Evolutionary conservation across 2,329 filamentous ascomycete genomes (phyloP), one percentile per base, ranked within the genome.

Genomic region (Botrytis squamosa): DNA sequence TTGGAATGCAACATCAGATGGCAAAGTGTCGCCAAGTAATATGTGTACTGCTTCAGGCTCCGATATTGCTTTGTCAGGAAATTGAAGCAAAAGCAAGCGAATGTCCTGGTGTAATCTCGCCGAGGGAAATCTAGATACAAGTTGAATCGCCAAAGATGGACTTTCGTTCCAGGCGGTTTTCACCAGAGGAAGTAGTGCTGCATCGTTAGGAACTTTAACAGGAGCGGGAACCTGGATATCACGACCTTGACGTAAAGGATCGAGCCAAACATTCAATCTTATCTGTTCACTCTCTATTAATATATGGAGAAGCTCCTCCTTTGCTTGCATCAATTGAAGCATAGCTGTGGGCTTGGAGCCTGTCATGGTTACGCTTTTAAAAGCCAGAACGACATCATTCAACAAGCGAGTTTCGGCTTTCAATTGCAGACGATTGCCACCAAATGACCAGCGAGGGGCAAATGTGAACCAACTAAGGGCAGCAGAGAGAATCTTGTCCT

Each of bases 351-450:
- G 84, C 6, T 75, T 77, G 14, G 78, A 40, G 33, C 89, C 91
- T 52, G 93, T 88, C 74, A 85, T 85, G 1, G 88, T 85, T 18
- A 94, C 87, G 4, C 84, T 86, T 75, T 90, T 89, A 75, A 99
- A 83, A 22, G 90, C 88, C 18, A 84, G 82, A 67, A 91, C 85
- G 52, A 98, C 90, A 80, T 98, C 94, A 10, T 88, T 87, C 57
- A 98, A 87, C 29, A 97, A 85, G 77, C 92, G 92, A 49, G 94
- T 89, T 83, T 99, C 96, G 0, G 97, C 95, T 84, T 97, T 98
- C 70, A 98, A 86, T 81, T 99, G 96, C 25, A 99, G 84, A 67
- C 93, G 89, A 81, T 98, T 99, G 79, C 95, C 96, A 73, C 96
- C 96, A 82, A 96, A 98, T 0, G 96, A 97, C 95, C 96, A 99